These are phyloP conservation scores for Kokia cookei DNA, from an alignment of 441 rosid genomes.

Conservation along the genomic window DNA sequence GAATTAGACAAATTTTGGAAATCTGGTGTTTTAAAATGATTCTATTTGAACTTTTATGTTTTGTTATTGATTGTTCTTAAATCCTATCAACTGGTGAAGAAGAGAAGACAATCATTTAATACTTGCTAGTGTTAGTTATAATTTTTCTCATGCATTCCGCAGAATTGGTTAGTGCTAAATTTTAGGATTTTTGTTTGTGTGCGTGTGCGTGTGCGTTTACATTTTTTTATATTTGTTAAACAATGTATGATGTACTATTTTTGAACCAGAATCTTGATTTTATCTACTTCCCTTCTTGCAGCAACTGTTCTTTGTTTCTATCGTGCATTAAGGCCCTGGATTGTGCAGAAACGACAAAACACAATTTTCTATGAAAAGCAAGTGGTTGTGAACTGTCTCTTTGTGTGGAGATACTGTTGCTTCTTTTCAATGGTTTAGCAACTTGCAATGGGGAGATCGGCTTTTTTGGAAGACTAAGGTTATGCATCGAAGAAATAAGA, in stretches of 20 bases:
- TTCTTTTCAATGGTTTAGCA: neutral
- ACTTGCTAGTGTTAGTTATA: neutral
- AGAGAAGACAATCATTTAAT: neutral
- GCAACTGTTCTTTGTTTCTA: neutral
- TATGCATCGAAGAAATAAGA: slow-evolving; percentile 5
- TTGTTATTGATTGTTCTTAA: neutral
- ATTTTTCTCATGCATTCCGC: neutral
- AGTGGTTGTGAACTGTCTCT: slow-evolving; percentile 11
- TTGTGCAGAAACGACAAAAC: neutral
- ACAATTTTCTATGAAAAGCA: neutral
- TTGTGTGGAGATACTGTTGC: neutral
- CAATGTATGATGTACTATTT: neutral
- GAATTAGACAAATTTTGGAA: neutral
- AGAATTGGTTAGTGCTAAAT: neutral
- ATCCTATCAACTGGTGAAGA: neutral
- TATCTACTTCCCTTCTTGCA: neutral
- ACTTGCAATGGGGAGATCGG: neutral
- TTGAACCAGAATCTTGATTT: neutral
- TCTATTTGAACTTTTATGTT: neutral
- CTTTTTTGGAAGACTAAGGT: slow-evolving; percentile 5
- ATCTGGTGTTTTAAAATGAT: neutral
- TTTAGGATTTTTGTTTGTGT: neutral
- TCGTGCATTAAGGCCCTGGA: neutral
- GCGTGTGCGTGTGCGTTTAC: neutral
- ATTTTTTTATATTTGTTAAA: neutral